A percentile compares a stretch with the other conserved stretches of the same genome.
Evolutionary conservation across 192 early-diverging fungal genomes (phyloP).

Genomic region (Rhizophagus clarus): DNA sequence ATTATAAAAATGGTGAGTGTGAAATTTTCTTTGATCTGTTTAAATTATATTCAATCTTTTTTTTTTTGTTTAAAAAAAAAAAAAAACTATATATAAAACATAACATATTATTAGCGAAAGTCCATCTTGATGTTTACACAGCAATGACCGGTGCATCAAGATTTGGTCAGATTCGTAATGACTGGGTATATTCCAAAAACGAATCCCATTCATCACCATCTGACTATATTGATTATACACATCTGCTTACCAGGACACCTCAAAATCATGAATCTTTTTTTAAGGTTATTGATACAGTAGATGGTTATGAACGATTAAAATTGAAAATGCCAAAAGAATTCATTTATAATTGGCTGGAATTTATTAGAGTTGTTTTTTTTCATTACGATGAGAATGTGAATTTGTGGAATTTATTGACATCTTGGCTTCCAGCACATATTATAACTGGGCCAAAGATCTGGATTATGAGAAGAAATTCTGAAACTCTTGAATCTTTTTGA

Average conservation of each 20-base stretch:
- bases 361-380: neutral
- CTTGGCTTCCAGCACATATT: constrained; percentile 32
- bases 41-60: neutral
- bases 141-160: constrained; percentile 85
- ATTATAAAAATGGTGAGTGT: constrained; percentile 29
- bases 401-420: neutral
- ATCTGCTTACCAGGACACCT: constrained; percentile 54
- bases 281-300: constrained; percentile 38
- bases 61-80: neutral
- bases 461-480: constrained; percentile 28
- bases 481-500: neutral
- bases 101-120: constrained; percentile 29
- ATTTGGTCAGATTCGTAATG: constrained; percentile 61
- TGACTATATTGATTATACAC: constrained; percentile 56
- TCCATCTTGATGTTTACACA: constrained; percentile 74
- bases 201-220: constrained; percentile 50
- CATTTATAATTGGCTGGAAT: neutral
- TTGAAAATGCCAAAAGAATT: constrained; percentile 24
- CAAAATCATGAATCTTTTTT: constrained; percentile 41
- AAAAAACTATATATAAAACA: constrained; percentile 9
- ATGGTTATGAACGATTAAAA: constrained; percentile 46
- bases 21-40: neutral
- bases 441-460: constrained; percentile 35
- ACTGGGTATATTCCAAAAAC: constrained; percentile 72
- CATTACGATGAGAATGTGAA: neutral